phyloP scores from a whole-genome alignment of 164 flowering plant species.

The Nymphaea colorata region DNA sequence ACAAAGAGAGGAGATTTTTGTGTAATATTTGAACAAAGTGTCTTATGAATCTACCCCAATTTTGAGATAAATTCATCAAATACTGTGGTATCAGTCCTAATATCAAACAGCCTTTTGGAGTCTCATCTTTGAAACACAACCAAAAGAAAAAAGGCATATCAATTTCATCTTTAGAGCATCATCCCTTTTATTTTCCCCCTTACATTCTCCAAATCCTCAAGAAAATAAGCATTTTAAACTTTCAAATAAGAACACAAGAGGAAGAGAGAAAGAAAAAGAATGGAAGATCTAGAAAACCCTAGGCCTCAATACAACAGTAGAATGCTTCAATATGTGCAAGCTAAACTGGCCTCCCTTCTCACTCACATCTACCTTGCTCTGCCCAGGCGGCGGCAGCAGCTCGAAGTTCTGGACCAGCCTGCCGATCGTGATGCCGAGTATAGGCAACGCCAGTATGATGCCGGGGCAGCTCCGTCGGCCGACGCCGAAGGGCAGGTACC shows the following conservation, averaged over 20 bases:
- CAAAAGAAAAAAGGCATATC: too few relatives aligned
- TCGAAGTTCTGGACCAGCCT: constrained; percentile 85
- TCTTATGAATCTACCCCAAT: too few relatives aligned
- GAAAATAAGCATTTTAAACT: too few relatives aligned
- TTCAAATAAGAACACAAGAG: not conserved
- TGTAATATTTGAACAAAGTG: too few relatives aligned
- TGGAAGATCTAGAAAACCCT: constrained; percentile 19
- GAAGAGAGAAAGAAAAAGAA: not conserved
- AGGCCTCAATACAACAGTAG: constrained; percentile 82
- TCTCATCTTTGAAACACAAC: too few relatives aligned
- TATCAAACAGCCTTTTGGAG: too few relatives aligned
- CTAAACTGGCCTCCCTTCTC: constrained; percentile 95
- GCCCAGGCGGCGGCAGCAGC: constrained; percentile 79
- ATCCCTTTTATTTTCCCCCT: too few relatives aligned
- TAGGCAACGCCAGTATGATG: constrained; percentile 80
- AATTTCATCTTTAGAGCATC: too few relatives aligned
- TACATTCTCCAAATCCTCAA: too few relatives aligned
- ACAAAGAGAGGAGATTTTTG: too few relatives aligned
- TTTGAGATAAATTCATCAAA: too few relatives aligned
- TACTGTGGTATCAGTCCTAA: too few relatives aligned
- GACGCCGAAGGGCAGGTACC: constrained; percentile 77
- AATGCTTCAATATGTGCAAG: constrained; percentile 77
- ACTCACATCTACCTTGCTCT: constrained; percentile 47
- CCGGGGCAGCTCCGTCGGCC: constrained; percentile 95
- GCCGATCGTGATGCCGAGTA: constrained; percentile 75